Conservation (phyloP, 148 eudicot genomes). For the Gaultheria prostrata region DNA sequence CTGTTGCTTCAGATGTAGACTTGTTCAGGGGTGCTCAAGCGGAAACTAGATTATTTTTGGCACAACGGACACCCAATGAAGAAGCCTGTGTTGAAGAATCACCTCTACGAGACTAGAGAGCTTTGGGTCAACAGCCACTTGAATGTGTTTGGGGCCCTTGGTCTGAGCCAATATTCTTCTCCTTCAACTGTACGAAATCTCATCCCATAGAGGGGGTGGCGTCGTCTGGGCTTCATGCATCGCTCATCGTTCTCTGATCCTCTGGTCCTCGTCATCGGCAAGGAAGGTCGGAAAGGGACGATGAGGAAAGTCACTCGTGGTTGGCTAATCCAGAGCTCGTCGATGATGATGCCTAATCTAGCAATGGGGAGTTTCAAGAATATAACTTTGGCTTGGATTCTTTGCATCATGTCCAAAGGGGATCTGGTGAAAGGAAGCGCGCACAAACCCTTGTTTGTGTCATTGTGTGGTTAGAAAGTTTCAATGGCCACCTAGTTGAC, state of each 20-base stretch:
- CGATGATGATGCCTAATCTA: neutral
- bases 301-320: neutral
- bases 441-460: neutral
- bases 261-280: neutral
- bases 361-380: neutral
- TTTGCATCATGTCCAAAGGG: neutral
- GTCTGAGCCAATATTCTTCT: neutral
- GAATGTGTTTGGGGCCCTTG: neutral
- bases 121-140: neutral
- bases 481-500: neutral
- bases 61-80: neutral
- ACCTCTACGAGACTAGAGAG: neutral
- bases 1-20: neutral
- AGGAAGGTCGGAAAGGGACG: neutral
- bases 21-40: neutral
- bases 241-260: neutral
- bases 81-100: neutral
- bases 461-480: neutral
- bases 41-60: neutral
- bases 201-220: neutral
- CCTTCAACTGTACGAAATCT: neutral
- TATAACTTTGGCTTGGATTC: neutral
- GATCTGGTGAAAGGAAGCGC: neutral
- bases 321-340: neutral
- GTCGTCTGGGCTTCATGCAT: neutral